A percentile compares a stretch with the other conserved stretches of the same genome.
phyloP scores from a whole-genome alignment of 2,329 filamentous ascomycete genomes.

The Calonectria pteridis region DNA sequence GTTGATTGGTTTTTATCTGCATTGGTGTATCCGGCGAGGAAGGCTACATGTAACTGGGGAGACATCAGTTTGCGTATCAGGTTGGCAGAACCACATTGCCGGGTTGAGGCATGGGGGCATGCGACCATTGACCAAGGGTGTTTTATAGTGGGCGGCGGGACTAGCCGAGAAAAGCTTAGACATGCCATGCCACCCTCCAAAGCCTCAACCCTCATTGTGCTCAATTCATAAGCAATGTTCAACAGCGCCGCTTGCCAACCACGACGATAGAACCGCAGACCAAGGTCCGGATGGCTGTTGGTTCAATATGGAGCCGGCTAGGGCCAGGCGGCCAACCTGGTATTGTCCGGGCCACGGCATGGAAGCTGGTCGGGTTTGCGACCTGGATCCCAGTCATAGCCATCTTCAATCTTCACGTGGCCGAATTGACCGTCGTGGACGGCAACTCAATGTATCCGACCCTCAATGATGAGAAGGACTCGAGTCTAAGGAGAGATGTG shows the following conservation, averaged over 20 bases:
- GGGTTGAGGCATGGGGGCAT: constrained; percentile 2
- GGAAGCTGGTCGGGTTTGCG: constrained; percentile 64
- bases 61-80: background rate
- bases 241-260: background rate
- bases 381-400: constrained; percentile 74
- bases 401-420: constrained; percentile 72
- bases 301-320: constrained; percentile 53
- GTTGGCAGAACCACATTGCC: constrained; percentile 6
- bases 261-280: constrained; percentile 12
- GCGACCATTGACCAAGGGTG: constrained; percentile 5
- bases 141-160: constrained; percentile 20
- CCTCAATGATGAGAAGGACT: constrained; percentile 75
- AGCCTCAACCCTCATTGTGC: constrained; percentile 20
- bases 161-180: constrained; percentile 43
- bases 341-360: constrained; percentile 52
- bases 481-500: constrained; percentile 66
- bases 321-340: constrained; percentile 39
- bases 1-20: background rate
- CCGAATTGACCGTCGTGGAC: constrained; percentile 67
- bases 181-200: constrained; percentile 20
- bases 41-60: background rate
- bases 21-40: background rate
- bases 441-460: constrained; percentile 83
- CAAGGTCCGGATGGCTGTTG: constrained; percentile 47
- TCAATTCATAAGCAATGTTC: constrained; percentile 25